Evolutionary conservation across 2,329 filamentous ascomycete genomes (phyloP).

Genomic region (Sporothrix protearum): DNA sequence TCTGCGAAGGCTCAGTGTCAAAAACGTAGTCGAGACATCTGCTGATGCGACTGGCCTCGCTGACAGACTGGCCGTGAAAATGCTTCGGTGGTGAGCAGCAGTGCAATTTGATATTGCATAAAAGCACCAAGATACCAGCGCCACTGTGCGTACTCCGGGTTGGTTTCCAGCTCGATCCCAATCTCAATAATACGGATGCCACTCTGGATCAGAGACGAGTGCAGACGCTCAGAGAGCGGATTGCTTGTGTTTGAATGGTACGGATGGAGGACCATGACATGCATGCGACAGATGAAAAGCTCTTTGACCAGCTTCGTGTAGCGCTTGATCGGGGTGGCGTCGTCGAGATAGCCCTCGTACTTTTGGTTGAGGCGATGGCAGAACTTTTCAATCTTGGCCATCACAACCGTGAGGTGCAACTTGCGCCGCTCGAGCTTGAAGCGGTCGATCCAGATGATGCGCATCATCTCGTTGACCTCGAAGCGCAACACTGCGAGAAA

Average conservation of each 20-base stretch:
- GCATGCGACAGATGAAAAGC: conserved; percentile 59
- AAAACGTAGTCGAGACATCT: conserved; percentile 69
- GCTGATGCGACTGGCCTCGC: conserved; percentile 65
- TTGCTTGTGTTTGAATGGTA: conserved; percentile 52
- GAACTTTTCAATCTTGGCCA: conserved; percentile 68
- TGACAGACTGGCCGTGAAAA: conserved; percentile 54
- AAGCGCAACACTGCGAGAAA: conserved; percentile 66
- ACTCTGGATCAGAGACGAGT: conserved; percentile 60
- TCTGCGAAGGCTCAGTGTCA: conserved; percentile 49
- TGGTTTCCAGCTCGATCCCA: conserved; percentile 46
- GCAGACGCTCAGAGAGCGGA: conserved; percentile 59
- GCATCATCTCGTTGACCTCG: conserved; percentile 70
- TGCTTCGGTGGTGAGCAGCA: conserved; percentile 66
- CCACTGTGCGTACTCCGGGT: conserved; percentile 53
- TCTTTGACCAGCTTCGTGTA: conserved; percentile 63
- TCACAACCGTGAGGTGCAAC: conserved; percentile 59
- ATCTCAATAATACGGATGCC: conserved; percentile 52
- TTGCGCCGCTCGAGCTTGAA: conserved; percentile 60
- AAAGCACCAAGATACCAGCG: conserved; percentile 68
- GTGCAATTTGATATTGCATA: conserved; percentile 68
- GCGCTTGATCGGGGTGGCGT: conserved; percentile 57
- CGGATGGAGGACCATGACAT: conserved; percentile 65
- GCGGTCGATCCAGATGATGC: conserved; percentile 66
- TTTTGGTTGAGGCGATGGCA: conserved; percentile 60
- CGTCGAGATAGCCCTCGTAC: conserved; percentile 62